A percentile compares a stretch with the other conserved stretches of the same genome.
Evolutionary conservation across 768 basidiomycete genomes (phyloP).

Genomic region (Floccularia luteovirens): DNA sequence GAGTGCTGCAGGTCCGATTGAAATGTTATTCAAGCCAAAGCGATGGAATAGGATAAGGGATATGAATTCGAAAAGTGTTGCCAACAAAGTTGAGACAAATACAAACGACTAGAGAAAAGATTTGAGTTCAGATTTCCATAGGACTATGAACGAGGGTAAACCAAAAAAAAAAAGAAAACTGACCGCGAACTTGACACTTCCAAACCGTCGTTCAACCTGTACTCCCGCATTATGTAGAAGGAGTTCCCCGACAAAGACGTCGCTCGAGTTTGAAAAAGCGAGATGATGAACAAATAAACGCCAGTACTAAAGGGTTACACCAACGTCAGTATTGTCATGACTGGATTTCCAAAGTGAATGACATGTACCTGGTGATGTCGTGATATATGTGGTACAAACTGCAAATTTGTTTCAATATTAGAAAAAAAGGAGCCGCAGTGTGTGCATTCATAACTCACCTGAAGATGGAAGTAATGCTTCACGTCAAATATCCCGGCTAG

Average conservation of each 20-base stretch:
- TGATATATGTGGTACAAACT: slow-evolving; percentile 88
- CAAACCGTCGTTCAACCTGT: slow-evolving; percentile 79
- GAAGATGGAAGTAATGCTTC: slow-evolving; percentile 85
- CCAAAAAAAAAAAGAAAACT: slow-evolving; percentile 14
- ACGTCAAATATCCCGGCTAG: slow-evolving; percentile 73
- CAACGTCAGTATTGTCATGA: slow-evolving; percentile 23
- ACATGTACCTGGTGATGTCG: slow-evolving; percentile 72
- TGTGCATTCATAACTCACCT: slow-evolving; percentile 37
- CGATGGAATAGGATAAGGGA: slow-evolving; percentile 59
- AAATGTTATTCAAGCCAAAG: slow-evolving; percentile 64
- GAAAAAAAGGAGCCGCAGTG: background rate
- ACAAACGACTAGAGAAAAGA: slow-evolving; percentile 55
- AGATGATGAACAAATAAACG: slow-evolving; percentile 67
- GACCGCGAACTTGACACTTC: slow-evolving; percentile 83
- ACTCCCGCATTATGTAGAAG: slow-evolving; percentile 66
- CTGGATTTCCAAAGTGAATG: slow-evolving; percentile 7
- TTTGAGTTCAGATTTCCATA: background rate
- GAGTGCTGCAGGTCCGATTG: slow-evolving; percentile 69
- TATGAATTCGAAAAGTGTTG: slow-evolving; percentile 62
- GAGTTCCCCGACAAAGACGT: slow-evolving; percentile 71
- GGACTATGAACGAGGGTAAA: slow-evolving; percentile 4
- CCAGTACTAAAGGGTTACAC: slow-evolving; percentile 63
- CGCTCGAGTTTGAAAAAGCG: slow-evolving; percentile 78
- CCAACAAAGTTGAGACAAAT: slow-evolving; percentile 57
- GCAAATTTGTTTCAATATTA: background rate